A percentile compares a stretch with the other conserved stretches of the same genome.
phyloP scores from a whole-genome alignment of 2,329 filamentous ascomycete genomes.

The Setomelanomma holmii region DNA sequence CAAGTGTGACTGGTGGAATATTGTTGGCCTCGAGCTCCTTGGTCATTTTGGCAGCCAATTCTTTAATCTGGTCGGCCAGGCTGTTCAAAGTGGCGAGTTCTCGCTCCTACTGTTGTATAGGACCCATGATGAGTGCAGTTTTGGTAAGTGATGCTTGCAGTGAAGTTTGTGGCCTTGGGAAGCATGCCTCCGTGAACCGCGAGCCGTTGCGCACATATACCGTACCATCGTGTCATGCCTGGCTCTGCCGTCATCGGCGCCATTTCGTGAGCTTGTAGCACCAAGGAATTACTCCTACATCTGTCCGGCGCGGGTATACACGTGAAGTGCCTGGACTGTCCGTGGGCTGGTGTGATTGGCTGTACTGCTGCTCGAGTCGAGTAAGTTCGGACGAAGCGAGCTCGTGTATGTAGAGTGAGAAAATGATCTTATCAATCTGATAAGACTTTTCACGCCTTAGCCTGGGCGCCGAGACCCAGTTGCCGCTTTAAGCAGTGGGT shows the following conservation, averaged over 20 bases:
- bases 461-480: constrained; percentile 20
- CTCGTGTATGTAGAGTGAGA: constrained; percentile 7
- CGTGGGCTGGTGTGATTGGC: not conserved
- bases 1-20: constrained; percentile 53
- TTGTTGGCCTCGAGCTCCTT: constrained; percentile 53
- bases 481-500: constrained; percentile 11
- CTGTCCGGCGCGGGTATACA: not conserved
- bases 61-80: constrained; percentile 56
- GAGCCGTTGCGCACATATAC: too few relatives aligned
- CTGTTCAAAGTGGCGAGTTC: constrained; percentile 48
- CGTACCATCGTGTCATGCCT: not conserved
- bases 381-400: constrained; percentile 4
- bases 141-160: too few relatives aligned
- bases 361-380: not conserved
- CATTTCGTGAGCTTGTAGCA: not conserved
- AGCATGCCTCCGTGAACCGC: too few relatives aligned
- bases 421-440: constrained; percentile 38
- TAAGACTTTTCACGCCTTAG: constrained; percentile 22
- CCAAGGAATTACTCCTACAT: not conserved
- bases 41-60: constrained; percentile 54
- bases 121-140: constrained; percentile 32
- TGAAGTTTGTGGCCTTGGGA: too few relatives aligned
- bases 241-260: constrained; percentile 13
- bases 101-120: constrained; percentile 15
- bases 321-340: not conserved